Evolutionary conservation across 78 protist species (phyloP).

Genomic region (Neovahlkampfia damariscottae): DNA sequence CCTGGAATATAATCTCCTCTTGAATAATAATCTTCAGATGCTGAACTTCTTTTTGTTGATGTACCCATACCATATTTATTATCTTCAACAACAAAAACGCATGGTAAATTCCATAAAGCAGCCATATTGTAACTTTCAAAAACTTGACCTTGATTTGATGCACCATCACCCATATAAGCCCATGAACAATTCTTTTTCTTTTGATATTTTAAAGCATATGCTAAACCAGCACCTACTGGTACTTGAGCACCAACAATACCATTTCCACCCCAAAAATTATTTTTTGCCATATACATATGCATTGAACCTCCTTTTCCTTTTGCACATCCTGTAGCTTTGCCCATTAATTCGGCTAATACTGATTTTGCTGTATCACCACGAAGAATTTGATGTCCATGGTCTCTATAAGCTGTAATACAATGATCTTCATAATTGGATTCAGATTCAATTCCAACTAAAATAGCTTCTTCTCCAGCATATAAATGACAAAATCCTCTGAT

Average conservation of each 20-base stretch:
- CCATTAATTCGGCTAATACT: constrained; percentile 70
- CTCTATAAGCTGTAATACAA: constrained; percentile 86
- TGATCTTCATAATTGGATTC: constrained; percentile 55
- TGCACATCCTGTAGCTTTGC: constrained; percentile 51
- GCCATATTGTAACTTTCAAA: constrained; percentile 90
- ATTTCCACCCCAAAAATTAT: constrained; percentile 89
- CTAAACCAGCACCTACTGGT: constrained; percentile 86
- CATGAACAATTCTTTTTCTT: constrained; percentile 50
- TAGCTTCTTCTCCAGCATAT: constrained; percentile 88
- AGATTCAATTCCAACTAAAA: constrained; percentile 67
- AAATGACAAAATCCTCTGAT: constrained; percentile 94
- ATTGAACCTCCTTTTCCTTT: constrained; percentile 93
- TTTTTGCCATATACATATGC: constrained; percentile 77
- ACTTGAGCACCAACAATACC: constrained; percentile 95
- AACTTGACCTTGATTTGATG: constrained; percentile 88
- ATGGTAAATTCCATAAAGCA: constrained; percentile 79
- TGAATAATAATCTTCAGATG: constrained; percentile 72
- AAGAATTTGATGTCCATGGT: constrained; percentile 65
- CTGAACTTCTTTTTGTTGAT: constrained; percentile 51
- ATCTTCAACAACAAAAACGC: constrained; percentile 81
- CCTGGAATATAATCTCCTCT: constrained; percentile 88
- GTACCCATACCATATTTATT: constrained; percentile 97
- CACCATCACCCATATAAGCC: constrained; percentile 89
- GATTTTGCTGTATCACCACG: constrained; percentile 60
- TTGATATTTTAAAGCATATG: constrained; percentile 29